Evolutionary conservation across 345 rosid genomes (phyloP), one percentile per base, ranked within the genome.

Genomic region (Heritiera littoralis): DNA sequence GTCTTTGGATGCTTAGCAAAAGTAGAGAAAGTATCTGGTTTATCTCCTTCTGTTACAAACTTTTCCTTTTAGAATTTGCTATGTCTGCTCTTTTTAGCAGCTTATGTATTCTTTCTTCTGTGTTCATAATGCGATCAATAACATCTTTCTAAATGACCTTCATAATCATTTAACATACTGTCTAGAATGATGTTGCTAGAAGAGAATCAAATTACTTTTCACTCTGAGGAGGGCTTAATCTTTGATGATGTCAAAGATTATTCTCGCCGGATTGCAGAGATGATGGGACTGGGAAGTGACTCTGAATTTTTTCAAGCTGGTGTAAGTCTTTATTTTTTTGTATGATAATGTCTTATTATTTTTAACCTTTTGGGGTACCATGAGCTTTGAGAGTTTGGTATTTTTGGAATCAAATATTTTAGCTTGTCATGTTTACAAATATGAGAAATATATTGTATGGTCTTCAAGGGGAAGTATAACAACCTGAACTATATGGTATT

Each of bases 181-280:
- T 73, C 41, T 77, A 94, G 99, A 91, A 79, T 97, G 87, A 97
- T 97, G 99, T 77, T 97, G 80, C 89, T 94, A 66, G 99, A 94
- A 88, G 98, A 97, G 89, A 97, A 97, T 87, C 99, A 97, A 86
- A 90, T 96, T 77, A 89, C 98, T 28, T 94, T 94, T 85, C 99
- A 94, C 83, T 91, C 98, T 0, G 98, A 94, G 59, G 92, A 92
- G 32, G 98, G 99, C n/a, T 69, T 88, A 83, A 83, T 92, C 80
- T 91, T 93, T 88, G 98, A 92, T 78, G 98, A 97, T 23, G 98
- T 97, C 63, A 97, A 94, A 87, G 98, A 94, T 78, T 97, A 97
- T 80, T 91, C 98, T 80, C 95, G 92, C 80, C 97, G 92, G 85
- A 80, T 97, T 72, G 98, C 98, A 14, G 98, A 97, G 92, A 94